phyloP scores from a whole-genome alignment of 1,139 yeast genomes.

The Hansenula sp. region DNA sequence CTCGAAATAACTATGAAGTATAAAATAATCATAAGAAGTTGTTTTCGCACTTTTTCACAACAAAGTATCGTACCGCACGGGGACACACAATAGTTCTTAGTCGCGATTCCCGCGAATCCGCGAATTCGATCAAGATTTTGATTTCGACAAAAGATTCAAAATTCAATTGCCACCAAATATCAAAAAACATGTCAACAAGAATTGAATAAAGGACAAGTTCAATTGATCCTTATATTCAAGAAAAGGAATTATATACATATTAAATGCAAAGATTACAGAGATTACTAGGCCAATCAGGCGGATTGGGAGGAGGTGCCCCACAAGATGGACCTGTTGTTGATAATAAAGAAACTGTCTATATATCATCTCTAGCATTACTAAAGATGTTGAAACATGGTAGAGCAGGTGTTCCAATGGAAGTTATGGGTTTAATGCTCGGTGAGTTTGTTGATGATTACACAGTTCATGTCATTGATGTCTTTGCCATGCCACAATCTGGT shows the following conservation, averaged over 20 bases:
- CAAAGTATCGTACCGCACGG: no score
- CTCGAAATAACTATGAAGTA: no score
- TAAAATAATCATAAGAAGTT: no score
- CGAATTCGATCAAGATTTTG: no score
- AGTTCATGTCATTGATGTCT: slow-evolving; percentile 94
- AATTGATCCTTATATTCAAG: background rate
- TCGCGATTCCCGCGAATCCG: no score
- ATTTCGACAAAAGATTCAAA: no score
- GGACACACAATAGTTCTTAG: no score
- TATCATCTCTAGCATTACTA: slow-evolving; percentile 88
- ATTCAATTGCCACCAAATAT: no score
- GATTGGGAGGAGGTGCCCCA: slow-evolving; percentile 53
- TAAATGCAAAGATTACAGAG: slow-evolving; percentile 74
- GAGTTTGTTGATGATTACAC: slow-evolving; percentile 98
- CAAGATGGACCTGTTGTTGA: slow-evolving; percentile 83
- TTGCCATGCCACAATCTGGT: slow-evolving; percentile 99
- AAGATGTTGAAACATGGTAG: slow-evolving; percentile 98
- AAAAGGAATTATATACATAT: background rate
- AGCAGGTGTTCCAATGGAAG: slow-evolving; percentile 99
- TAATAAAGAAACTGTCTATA: slow-evolving; percentile 93
- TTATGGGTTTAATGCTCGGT: slow-evolving; percentile 99
- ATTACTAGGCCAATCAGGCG: slow-evolving; percentile 60
- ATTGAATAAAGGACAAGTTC: no score
- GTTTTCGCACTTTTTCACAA: no score
- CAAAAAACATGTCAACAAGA: background rate